These are phyloP conservation scores for Sordariomycetes sp. DNA, from an alignment of 2,329 filamentous ascomycete genomes.

Conservation along the genomic window DNA sequence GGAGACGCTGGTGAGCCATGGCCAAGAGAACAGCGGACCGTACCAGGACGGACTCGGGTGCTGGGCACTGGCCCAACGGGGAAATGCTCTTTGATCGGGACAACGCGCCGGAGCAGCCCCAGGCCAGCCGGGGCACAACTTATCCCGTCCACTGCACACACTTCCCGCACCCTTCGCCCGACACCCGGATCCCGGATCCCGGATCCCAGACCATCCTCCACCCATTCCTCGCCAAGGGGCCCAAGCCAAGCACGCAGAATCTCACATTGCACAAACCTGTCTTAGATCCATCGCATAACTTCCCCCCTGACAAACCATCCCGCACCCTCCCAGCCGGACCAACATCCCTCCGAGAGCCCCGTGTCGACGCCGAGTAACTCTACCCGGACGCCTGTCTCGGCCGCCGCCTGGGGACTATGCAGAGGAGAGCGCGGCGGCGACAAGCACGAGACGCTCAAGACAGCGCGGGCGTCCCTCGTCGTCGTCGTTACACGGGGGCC, in stretches of 20 bases:
- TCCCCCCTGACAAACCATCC: background rate
- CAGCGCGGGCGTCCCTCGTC: background rate
- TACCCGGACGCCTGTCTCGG: background rate
- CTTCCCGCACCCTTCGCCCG: background rate
- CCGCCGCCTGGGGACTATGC: background rate
- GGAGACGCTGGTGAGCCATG: background rate
- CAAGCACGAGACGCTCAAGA: background rate
- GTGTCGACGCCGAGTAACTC: background rate
- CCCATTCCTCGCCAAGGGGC: background rate
- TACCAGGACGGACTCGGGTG: background rate
- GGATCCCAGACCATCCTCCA: background rate
- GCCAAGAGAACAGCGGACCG: background rate
- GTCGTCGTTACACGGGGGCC: background rate
- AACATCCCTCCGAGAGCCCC: background rate
- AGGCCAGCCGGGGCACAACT: no score
- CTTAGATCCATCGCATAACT: background rate
- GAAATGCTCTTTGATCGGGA: no score
- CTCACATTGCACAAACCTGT: background rate
- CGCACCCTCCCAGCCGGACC: background rate
- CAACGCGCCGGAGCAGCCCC: no score
- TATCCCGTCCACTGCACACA: no score
- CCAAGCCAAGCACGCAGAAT: background rate
- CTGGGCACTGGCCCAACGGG: background rate
- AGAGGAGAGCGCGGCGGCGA: background rate
- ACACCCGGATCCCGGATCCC: background rate